A percentile compares a stretch with the other conserved stretches of the same genome.
Conservation (phyloP, 192 early-diverging fungal species). For the Diversispora epigaea region DNA sequence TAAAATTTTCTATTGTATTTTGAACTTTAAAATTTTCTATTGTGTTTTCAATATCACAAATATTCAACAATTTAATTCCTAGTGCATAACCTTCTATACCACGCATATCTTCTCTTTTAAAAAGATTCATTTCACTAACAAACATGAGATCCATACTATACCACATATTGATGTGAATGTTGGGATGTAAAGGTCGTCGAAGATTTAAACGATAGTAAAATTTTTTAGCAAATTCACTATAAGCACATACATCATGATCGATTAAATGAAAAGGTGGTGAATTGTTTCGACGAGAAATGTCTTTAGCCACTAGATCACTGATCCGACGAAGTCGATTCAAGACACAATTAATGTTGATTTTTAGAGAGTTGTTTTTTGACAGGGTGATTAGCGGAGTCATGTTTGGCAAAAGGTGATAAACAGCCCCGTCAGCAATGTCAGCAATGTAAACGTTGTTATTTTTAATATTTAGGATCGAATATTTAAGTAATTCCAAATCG, state of each 20-base stretch:
- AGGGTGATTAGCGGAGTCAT: constrained; percentile 11
- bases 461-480: not conserved
- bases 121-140: constrained; percentile 29
- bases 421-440: not conserved
- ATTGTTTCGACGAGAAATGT: constrained; percentile 1
- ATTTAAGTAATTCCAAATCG: constrained; percentile 13
- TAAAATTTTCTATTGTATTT: not conserved
- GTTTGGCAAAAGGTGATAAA: not conserved
- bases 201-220: constrained; percentile 29
- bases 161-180: constrained; percentile 32
- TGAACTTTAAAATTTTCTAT: constrained; percentile 1
- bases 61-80: constrained; percentile 16
- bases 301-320: not conserved
- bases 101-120: constrained; percentile 22
- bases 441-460: not conserved
- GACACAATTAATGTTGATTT: constrained; percentile 24
- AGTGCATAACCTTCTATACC: constrained; percentile 23
- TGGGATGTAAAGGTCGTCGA: constrained; percentile 19
- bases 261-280: not conserved
- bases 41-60: not conserved
- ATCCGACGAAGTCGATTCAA: constrained; percentile 9
- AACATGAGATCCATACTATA: constrained; percentile 30
- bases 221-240: not conserved
- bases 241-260: not conserved
- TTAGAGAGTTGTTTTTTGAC: not conserved